A percentile compares a stretch with the other conserved stretches of the same genome.
These are phyloP conservation scores for Trichoderma gamsii DNA, from an alignment of 495 filamentous ascomycete genomes.

Conservation along the genomic window DNA sequence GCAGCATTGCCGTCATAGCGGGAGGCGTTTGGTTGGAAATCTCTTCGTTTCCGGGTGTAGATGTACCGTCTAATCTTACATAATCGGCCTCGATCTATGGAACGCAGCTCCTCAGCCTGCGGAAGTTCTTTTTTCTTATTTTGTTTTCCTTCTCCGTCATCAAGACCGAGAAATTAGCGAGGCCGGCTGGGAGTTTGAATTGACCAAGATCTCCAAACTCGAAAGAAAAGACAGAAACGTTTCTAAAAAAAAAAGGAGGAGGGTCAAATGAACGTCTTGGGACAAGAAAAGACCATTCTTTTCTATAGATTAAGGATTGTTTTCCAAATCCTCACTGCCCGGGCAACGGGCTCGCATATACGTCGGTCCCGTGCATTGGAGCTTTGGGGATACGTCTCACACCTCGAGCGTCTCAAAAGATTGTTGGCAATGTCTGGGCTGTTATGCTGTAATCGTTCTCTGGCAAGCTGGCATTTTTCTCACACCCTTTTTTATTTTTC, in stretches of 20 bases:
- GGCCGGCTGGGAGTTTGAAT: not conserved
- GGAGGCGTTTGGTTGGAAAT: conserved; percentile 36
- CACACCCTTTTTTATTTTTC: not conserved
- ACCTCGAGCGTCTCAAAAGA: not conserved
- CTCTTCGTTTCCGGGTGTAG: conserved; percentile 32
- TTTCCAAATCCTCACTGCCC: not conserved
- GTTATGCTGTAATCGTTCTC: not conserved
- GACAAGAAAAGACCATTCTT: conserved; percentile 10
- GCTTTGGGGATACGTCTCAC: not conserved
- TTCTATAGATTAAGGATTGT: not conserved
- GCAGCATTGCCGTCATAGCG: conserved; percentile 41
- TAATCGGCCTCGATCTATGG: conserved; percentile 20
- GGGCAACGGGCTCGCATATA: not conserved
- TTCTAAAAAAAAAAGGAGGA: conserved; percentile 18
- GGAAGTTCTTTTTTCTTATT: not conserved
- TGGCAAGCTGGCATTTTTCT: conserved; percentile 15
- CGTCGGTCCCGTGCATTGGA: not conserved
- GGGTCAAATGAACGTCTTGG: conserved; percentile 20
- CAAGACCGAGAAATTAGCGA: conserved; percentile 12
- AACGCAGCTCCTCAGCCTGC: conserved; percentile 6
- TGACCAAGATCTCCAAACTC: not conserved
- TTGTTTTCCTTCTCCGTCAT: not conserved
- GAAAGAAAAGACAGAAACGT: not conserved
- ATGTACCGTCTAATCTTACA: conserved; percentile 36
- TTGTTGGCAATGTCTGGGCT: conserved; percentile 3